A percentile compares a stretch with the other conserved stretches of the same genome.
Evolutionary conservation across 2,329 filamentous ascomycete genomes (phyloP).

Genomic region (Fusarium setosum): DNA sequence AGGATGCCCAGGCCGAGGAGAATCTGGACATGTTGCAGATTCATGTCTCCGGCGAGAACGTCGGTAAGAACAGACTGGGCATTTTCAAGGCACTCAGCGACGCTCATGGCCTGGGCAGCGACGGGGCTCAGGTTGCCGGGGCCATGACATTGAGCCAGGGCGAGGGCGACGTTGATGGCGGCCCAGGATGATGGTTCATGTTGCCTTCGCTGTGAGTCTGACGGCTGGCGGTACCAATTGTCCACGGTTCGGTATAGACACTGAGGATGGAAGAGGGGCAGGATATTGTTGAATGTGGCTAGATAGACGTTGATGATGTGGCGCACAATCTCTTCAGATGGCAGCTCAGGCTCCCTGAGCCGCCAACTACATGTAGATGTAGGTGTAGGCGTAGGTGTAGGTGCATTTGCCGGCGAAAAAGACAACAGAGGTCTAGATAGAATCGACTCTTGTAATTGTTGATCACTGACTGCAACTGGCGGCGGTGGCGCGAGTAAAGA

Average conservation of each 20-base stretch:
- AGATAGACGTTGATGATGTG: constrained; percentile 1
- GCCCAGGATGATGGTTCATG: constrained; percentile 11
- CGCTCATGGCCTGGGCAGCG: neutral
- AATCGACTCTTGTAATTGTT: neutral
- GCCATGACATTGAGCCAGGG: constrained; percentile 13
- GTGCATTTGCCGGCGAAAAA: neutral
- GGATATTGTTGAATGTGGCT: constrained; percentile 5
- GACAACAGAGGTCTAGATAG: neutral
- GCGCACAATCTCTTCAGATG: neutral
- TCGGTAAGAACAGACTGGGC: constrained; percentile 18
- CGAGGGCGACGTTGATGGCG: constrained; percentile 19
- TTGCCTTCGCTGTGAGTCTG: neutral
- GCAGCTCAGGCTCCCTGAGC: constrained; percentile 1
- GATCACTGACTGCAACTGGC: neutral
- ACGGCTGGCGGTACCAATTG: constrained; percentile 7
- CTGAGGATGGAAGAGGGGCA: constrained; percentile 20
- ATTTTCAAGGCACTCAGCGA: constrained; percentile 6
- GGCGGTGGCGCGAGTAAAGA: neutral
- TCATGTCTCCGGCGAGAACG: neutral
- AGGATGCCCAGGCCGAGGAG: constrained; percentile 23
- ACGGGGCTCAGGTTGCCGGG: neutral
- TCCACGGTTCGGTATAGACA: neutral
- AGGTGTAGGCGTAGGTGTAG: neutral
- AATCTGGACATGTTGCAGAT: constrained; percentile 14
- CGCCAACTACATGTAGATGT: neutral